phyloP scores from a whole-genome alignment of 768 basidiomycete genomes.

The Psilocybe sp. region DNA sequence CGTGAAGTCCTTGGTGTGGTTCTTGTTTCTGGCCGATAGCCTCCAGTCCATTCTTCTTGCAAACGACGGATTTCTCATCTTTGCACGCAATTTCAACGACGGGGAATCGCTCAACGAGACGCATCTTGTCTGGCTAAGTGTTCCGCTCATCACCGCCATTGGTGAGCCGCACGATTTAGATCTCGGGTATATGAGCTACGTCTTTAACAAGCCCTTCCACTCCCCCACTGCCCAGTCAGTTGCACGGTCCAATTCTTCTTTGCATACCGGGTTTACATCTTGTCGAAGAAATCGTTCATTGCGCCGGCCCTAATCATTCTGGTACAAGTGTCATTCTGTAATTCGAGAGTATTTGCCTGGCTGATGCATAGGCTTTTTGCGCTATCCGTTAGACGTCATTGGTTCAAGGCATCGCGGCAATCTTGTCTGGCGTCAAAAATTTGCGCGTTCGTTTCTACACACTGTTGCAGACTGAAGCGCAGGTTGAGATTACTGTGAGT shows the following conservation, averaged over 20 bases:
- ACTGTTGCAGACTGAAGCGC: background rate
- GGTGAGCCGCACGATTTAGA: conserved; percentile 6
- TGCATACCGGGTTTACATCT: conserved; percentile 20
- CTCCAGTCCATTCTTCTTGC: conserved; percentile 15
- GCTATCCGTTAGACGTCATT: background rate
- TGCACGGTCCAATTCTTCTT: conserved; percentile 19
- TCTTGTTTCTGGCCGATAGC: conserved; percentile 15
- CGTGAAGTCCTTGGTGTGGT: conserved; percentile 13
- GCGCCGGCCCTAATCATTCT: conserved; percentile 10
- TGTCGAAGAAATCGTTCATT: conserved; percentile 4
- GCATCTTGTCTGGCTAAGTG: conserved; percentile 14
- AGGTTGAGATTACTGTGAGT: background rate
- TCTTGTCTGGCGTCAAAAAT: too few species aligned
- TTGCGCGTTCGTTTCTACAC: too few species aligned
- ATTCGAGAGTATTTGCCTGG: background rate
- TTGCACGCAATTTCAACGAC: conserved; percentile 16
- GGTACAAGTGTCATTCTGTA: background rate
- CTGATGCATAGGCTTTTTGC: background rate
- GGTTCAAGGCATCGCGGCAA: too few species aligned
- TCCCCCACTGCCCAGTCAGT: conserved; percentile 8
- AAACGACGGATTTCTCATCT: conserved; percentile 13
- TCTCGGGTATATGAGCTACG: too few species aligned
- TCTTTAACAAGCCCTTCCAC: background rate
- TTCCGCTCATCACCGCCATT: conserved; percentile 14
- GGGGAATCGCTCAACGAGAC: conserved; percentile 10